phyloP scores from a whole-genome alignment of 305 asterid genomes.

The Euphrasia arctica region DNA sequence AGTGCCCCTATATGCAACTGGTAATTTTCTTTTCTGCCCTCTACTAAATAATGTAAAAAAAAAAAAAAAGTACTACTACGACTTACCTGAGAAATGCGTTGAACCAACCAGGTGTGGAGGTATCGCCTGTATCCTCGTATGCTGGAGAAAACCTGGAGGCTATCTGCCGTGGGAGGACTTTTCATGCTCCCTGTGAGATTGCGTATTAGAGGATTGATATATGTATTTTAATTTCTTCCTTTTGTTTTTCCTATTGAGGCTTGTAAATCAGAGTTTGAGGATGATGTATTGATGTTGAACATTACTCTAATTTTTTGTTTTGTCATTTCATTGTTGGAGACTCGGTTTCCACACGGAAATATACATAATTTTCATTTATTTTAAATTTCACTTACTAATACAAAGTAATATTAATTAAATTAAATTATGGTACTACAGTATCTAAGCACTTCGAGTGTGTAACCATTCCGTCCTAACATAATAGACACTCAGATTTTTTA shows the following conservation, averaged over 20 bases:
- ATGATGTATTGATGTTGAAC: background rate
- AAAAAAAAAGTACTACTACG: background rate
- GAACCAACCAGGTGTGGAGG: conserved; percentile 75
- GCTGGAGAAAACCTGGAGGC: conserved; percentile 96
- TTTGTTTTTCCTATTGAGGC: background rate
- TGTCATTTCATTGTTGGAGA: background rate
- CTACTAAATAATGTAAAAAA: background rate
- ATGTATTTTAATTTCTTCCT: background rate
- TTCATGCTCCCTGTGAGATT: conserved; percentile 96
- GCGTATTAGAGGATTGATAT: conserved; percentile 39
- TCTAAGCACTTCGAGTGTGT: too few relatives aligned
- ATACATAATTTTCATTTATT: too few relatives aligned
- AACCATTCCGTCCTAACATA: too few relatives aligned
- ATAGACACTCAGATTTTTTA: too few relatives aligned
- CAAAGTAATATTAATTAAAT: too few relatives aligned
- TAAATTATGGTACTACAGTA: too few relatives aligned
- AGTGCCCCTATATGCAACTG: conserved; percentile 86
- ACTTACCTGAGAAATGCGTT: background rate
- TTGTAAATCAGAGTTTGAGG: conserved; percentile 7
- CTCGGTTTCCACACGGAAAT: background rate
- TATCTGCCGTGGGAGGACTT: conserved; percentile 90
- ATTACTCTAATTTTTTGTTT: background rate
- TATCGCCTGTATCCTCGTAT: conserved; percentile 94
- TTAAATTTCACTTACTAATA: too few relatives aligned
- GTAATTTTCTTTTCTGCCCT: conserved; percentile 28